These are phyloP conservation scores for Penicillium diatomitis DNA, from an alignment of 495 filamentous ascomycete genomes.

Conservation along the genomic window DNA sequence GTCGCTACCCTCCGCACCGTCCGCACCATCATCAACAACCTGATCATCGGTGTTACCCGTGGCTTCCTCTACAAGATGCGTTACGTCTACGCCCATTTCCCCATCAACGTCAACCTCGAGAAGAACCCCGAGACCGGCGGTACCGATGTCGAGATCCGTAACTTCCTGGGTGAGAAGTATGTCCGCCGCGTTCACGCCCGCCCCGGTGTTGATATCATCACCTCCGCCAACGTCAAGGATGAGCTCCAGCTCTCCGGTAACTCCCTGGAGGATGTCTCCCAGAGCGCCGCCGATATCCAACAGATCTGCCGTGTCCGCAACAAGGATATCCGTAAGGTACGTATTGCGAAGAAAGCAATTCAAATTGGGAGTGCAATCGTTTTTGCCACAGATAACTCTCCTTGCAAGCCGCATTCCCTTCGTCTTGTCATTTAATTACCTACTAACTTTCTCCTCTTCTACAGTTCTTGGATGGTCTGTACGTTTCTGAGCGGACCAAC, in stretches of 20 bases:
- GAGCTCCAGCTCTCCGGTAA: slow-evolving; percentile 89
- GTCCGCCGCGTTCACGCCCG: slow-evolving; percentile 85
- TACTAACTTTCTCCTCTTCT: slow-evolving; percentile 14
- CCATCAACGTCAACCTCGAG: slow-evolving; percentile 99
- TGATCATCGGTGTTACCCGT: slow-evolving; percentile 95
- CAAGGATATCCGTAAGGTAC: slow-evolving; percentile 99
- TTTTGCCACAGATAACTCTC: neutral
- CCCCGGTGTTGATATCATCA: slow-evolving; percentile 78
- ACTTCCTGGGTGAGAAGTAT: slow-evolving; percentile 99
- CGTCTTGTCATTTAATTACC: neutral
- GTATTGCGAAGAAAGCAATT: slow-evolving; percentile 4
- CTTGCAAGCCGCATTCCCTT: too few species aligned
- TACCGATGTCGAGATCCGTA: slow-evolving; percentile 93
- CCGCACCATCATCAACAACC: slow-evolving; percentile 93
- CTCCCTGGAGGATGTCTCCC: slow-evolving; percentile 92
- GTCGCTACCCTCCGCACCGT: slow-evolving; percentile 97
- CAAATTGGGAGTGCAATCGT: neutral
- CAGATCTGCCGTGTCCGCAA: slow-evolving; percentile 98
- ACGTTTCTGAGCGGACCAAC: slow-evolving; percentile 96
- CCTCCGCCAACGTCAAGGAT: slow-evolving; percentile 89
- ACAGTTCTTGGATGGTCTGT: slow-evolving; percentile 98
- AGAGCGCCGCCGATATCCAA: slow-evolving; percentile 97
- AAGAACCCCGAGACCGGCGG: slow-evolving; percentile 87
- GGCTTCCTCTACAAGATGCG: slow-evolving; percentile 99
- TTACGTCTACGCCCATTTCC: slow-evolving; percentile 99